Conservation (phyloP, 2,329 filamentous ascomycete species). For the Parafenestella ontariensis region DNA sequence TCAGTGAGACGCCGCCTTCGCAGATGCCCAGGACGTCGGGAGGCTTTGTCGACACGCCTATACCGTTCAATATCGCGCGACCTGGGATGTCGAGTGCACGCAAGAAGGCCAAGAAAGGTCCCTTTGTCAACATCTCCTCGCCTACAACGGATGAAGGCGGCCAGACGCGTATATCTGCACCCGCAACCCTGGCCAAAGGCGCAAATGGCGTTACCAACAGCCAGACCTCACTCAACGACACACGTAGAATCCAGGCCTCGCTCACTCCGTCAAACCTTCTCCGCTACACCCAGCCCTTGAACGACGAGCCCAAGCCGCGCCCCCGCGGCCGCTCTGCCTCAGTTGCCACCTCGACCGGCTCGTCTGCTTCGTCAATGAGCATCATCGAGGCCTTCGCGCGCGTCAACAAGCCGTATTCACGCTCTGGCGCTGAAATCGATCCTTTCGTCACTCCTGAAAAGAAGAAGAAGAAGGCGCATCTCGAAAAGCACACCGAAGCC, state of each 20-base stretch:
- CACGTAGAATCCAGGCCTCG: conserved; percentile 7
- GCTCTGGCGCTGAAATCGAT: conserved; percentile 17
- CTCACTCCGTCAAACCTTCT: conserved; percentile 24
- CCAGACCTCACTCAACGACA: no score
- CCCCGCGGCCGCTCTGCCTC: conserved; percentile 13
- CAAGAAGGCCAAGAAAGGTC: conserved; percentile 4
- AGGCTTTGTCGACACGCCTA: conserved; percentile 8
- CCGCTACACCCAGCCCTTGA: conserved; percentile 23
- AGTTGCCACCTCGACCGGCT: conserved; percentile 17
- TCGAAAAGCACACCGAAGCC: conserved; percentile 27
- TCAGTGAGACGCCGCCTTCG: conserved; percentile 22
- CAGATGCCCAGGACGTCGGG: conserved; percentile 6
- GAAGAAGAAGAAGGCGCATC: conserved; percentile 12
- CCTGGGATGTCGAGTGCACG: background rate
- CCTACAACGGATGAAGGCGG: background rate
- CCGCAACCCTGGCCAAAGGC: background rate
- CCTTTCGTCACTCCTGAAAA: conserved; percentile 14
- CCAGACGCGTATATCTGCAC: background rate
- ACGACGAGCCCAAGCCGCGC: conserved; percentile 19
- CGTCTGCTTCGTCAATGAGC: conserved; percentile 24
- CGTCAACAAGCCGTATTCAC: conserved; percentile 26
- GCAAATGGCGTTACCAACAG: background rate
- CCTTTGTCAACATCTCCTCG: conserved; percentile 2
- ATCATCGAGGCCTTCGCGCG: conserved; percentile 32
- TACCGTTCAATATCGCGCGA: conserved; percentile 19